Base-by-base conservation (phyloP, 306 rosid genomes). In the Parietaria judaica region DNA sequence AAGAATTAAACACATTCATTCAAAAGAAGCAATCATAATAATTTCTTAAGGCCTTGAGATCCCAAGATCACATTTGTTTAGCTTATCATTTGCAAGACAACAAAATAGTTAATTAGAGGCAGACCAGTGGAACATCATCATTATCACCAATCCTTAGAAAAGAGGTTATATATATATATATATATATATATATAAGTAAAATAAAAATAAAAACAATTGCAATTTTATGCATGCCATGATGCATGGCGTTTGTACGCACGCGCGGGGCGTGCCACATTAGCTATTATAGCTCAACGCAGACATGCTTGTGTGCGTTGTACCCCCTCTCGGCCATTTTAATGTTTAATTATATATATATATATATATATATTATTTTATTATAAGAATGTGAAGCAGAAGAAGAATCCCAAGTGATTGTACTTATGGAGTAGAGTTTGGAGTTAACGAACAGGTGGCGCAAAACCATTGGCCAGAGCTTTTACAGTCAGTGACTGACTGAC, bases 81-180 rank as follows among this genome's bases (percentile, higher is more conserved):
- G 55, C 80, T 68, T 66, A 63, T 63, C 55, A 79, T 76, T 76
- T 76, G 73, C 80, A 74, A 72, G 66, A 75, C 81, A 83, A 79
- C 96, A 81, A 80, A 81, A 89, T 83, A 67, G 85, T 81, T 82
- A 81, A 71, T 63, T 77, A 70, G 51, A 68, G 76, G 74, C 69
- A 74, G 77, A 71, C 68, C 72, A 69, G 74, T 54, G 81, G 69
- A 70, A 81, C 95, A 86, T 69, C 77, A 89, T 86, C 76, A 89
- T 88, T 76, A 64, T 73, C 66, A 47, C 76, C 74, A 74, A 77
- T 78, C 78, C 76, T 67, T 71, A 58, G 54, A 14, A 60, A 23
- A 60, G 14, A 60, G 23, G 17, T 10, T 36, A 36, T 0, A 15
- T 15, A 8, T 14, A 64, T 56, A 45, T 56, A 54, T n/a, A 57